phyloP scores from a whole-genome alignment of 2,329 filamentous ascomycete species.

The Xylaria sp. region DNA sequence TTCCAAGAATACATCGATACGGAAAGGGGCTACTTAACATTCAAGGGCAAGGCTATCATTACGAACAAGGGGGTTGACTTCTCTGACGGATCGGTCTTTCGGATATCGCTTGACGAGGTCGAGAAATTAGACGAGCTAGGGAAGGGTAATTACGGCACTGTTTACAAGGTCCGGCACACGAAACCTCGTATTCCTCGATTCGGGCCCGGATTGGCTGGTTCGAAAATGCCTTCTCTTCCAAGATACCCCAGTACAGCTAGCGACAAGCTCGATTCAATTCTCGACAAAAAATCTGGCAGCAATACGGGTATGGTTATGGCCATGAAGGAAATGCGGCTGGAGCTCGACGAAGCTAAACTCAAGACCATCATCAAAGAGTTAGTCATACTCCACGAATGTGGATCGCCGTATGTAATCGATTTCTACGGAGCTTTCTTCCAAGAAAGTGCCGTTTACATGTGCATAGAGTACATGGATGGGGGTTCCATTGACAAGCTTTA shows the following conservation, averaged over 20 bases:
- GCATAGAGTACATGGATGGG: slow-evolving; percentile 99
- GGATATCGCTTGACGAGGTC: slow-evolving; percentile 92
- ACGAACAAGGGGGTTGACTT: slow-evolving; percentile 93
- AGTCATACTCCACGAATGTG: slow-evolving; percentile 93
- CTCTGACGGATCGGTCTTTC: slow-evolving; percentile 87
- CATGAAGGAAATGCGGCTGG: slow-evolving; percentile 98
- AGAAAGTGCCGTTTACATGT: slow-evolving; percentile 98
- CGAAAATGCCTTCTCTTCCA: slow-evolving; percentile 56
- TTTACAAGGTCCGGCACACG: slow-evolving; percentile 94
- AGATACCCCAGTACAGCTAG: slow-evolving; percentile 50
- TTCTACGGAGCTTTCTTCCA: slow-evolving; percentile 99
- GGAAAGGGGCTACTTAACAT: slow-evolving; percentile 89
- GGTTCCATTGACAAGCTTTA: slow-evolving; percentile 98
- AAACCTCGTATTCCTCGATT: slow-evolving; percentile 70
- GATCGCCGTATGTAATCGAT: slow-evolving; percentile 96
- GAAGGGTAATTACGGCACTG: slow-evolving; percentile 98
- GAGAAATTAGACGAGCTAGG: slow-evolving; percentile 93
- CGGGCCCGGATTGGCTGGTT: slow-evolving; percentile 66
- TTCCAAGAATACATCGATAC: slow-evolving; percentile 87
- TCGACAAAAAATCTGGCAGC: slow-evolving; percentile 55
- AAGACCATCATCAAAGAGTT: slow-evolving; percentile 97
- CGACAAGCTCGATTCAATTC: slow-evolving; percentile 41
- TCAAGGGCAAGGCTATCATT: slow-evolving; percentile 91
- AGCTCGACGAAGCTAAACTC: slow-evolving; percentile 97
- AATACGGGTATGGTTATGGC: slow-evolving; percentile 87